Percentiles rank a stretch among this genome's conserved stretches.
Conservation (phyloP, 1,284 basidiomycete species). For the Ceratobasidium sp. region DNA sequence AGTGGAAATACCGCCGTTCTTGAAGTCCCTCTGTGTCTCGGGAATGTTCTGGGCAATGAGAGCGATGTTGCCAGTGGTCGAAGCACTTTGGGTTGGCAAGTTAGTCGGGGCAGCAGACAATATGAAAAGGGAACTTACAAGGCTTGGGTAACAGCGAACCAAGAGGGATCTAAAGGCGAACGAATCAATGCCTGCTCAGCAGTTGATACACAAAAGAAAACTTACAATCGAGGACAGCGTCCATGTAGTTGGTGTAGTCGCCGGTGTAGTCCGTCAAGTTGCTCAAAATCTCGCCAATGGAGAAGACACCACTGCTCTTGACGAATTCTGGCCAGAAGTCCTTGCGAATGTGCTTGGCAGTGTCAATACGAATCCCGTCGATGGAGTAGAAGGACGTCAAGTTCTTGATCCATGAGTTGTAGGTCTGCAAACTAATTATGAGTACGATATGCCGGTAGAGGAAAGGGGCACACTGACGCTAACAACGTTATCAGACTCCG, state of each 20-base stretch:
- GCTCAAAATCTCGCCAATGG: conserved; percentile 59
- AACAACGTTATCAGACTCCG: conserved; percentile 56
- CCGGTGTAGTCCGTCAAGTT: conserved; percentile 47
- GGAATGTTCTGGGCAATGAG: conserved; percentile 52
- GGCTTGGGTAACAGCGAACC: conserved; percentile 34
- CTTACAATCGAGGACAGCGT: conserved; percentile 63
- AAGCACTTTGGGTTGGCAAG: conserved; percentile 25
- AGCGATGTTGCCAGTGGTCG: conserved; percentile 53
- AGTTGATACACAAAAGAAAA: conserved; percentile 60
- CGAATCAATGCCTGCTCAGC: conserved; percentile 49
- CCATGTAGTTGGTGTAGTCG: conserved; percentile 56
- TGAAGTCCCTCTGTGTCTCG: conserved; percentile 50
- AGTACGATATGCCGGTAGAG: neutral
- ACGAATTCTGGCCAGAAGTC: conserved; percentile 61
- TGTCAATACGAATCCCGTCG: conserved; percentile 59
- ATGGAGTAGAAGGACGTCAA: conserved; percentile 55
- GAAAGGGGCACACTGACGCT: conserved; percentile 19
- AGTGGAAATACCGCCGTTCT: conserved; percentile 51
- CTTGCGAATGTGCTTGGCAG: conserved; percentile 60
- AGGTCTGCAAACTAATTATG: conserved; percentile 40
- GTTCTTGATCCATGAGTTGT: conserved; percentile 57
- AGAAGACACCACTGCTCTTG: conserved; percentile 56
- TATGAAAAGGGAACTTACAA: conserved; percentile 1
- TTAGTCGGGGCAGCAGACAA: neutral
- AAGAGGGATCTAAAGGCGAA: conserved; percentile 44